Base-by-base conservation (phyloP, 1,284 basidiomycete genomes). In the Apiotrichum gamsii region DNA sequence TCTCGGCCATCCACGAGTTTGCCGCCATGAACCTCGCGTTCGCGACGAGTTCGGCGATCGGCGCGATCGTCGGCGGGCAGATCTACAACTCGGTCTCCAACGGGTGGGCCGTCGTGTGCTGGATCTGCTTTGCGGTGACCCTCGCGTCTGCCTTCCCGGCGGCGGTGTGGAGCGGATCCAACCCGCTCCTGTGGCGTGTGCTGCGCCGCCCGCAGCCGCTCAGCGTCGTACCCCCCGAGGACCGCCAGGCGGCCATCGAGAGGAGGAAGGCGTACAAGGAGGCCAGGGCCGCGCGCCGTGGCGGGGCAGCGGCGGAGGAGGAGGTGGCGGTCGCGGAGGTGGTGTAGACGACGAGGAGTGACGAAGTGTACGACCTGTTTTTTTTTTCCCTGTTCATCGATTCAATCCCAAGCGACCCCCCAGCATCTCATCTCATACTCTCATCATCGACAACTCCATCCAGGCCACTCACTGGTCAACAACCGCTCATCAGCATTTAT, bases 1-100 rank as follows among this genome's bases (percentile, higher is more conserved):
- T 70, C 31, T 58, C 58, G 24, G 67, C 68, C 49, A 70, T 70
- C 31, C 66, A 59, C 58, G 36, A 69, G 55, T 69, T 69, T 46
- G 65, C 64, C 1, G 62, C 61, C 15, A 59, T 71, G 58, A 71
- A 71, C 57, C 43, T 70, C 18, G 62, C 66, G 1, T 65, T 65
- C 42, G 56, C 65, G 2, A 39, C 64, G 15, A 61, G 56, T 4
- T 59, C 54, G 2, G 54, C 63, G 1, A 39, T 70, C 4, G 69
- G 69, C 14, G 58, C 69, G 0, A 48, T 71, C 10, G 52, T 58
- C 25, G 66, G 64, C 14, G 67, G 69, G 13, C 67, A 67, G 45
- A 60, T 71, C 44, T 70, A 70, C 53, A 63, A 69, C 50, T 51
- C 59, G 18, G 51, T 63, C 15, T 1, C 37, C 5, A 54, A 61